A percentile compares a stretch with the other conserved stretches of the same genome.
Evolutionary conservation across 1,284 basidiomycete species (phyloP).

Genomic region (Ganoderma sinense): DNA sequence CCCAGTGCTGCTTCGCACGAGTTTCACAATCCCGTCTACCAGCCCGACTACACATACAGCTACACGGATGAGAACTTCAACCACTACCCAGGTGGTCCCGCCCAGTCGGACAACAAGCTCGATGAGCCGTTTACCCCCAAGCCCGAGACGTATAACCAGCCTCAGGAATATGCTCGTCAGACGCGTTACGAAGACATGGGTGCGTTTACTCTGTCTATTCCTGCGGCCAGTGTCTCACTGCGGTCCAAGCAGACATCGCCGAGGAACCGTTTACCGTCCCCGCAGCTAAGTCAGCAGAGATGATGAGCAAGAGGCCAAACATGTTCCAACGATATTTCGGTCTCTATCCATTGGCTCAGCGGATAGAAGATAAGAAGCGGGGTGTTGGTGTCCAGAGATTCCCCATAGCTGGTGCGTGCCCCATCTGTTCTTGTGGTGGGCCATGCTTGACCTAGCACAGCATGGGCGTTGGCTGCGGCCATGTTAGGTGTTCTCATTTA

Average conservation of each 20-base stretch:
- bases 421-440: not conserved
- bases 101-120: constrained; percentile 24
- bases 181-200: constrained; percentile 31
- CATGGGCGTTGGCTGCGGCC: constrained; percentile 65
- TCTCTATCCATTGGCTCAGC: constrained; percentile 76
- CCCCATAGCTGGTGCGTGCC: constrained; percentile 67
- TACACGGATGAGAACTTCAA: constrained; percentile 33
- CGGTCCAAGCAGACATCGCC: constrained; percentile 27
- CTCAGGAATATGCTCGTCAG: constrained; percentile 25
- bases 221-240: not conserved
- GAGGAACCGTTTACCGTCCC: constrained; percentile 29
- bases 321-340: constrained; percentile 34
- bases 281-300: constrained; percentile 17
- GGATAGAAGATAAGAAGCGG: constrained; percentile 85
- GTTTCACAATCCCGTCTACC: constrained; percentile 21
- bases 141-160: constrained; percentile 20
- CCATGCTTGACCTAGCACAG: constrained; percentile 44
- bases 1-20: constrained; percentile 15
- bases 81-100: constrained; percentile 28
- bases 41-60: constrained; percentile 29
- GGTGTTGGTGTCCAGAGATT: constrained; percentile 85
- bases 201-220: constrained; percentile 10
- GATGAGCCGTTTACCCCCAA: constrained; percentile 30
- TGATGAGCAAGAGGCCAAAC: constrained; percentile 29
- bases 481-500: constrained; percentile 83